Base-by-base conservation (phyloP, 768 basidiomycete genomes). In the Punctularia strigosozonata region DNA sequence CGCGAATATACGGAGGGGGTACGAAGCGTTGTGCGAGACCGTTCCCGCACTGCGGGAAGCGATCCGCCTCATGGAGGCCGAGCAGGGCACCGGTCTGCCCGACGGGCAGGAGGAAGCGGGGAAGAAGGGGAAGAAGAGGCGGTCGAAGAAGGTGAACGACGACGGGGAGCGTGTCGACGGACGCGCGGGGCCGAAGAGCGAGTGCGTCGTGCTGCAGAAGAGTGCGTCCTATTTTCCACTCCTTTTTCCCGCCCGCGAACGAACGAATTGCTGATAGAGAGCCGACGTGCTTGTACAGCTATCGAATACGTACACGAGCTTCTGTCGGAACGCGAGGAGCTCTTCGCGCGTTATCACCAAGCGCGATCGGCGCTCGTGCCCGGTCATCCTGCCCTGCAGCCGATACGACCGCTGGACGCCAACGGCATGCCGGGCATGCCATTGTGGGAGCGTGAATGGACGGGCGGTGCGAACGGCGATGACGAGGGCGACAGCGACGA, bases 1-100 rank as follows among this genome's bases (percentile, higher is more conserved):
- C 23, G 87, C 87, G 12, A 91, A 90, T 50, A 94, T 95, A 37
- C 71, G 88, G 8, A 63, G 78, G 26, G 91, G 89, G 8, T 94
- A 94, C 54, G 90, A 92, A 49, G 77, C 81, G 5, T 66, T 95
- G 0, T 91, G 89, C 50, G 80, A 80, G 19, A 74, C 76, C 20
- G 80, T 95, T 0, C 91, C 91, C 7, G 66, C 84, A 2, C 65
- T 95, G 25, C 61, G 79, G 14, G 87, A 86, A 48, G 88, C 88
- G 1, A 85, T 89, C 28, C 62, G 69, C 35, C 75, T 71, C 42
- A 88, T 87, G 54, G 88, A 87, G 40, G 78, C 75, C 43, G 33
- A 40, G 39, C 18, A 59, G 58, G 47, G 50, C 46, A n/a, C 45
- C 47, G 37, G 59, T 61, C 26, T 51, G 59, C 40, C 62, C 60